Conservation (phyloP, 371 early-diverging fungal species). For the Mucor mucedo region DNA sequence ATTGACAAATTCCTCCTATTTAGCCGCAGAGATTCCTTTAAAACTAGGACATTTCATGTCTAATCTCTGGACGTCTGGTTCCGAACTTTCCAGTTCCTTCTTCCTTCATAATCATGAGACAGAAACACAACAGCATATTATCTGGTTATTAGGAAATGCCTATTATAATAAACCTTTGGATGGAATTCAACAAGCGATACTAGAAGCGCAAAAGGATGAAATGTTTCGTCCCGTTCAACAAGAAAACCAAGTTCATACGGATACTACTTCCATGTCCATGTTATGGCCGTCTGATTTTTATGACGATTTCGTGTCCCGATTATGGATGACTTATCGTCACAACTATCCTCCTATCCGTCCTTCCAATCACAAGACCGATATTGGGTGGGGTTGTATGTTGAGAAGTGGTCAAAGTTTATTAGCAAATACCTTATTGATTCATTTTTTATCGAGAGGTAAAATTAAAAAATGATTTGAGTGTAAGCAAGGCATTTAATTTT, state of each 20-base stretch:
- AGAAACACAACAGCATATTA: conserved; percentile 1
- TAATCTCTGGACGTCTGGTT: conserved; percentile 47
- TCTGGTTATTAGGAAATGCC: conserved; percentile 43
- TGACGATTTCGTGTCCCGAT: conserved; percentile 73
- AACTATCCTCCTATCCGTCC: conserved; percentile 83
- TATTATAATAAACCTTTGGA: conserved; percentile 35
- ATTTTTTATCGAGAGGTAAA: conserved; percentile 71
- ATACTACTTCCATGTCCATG: conserved; percentile 12
- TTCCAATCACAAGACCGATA: conserved; percentile 82
- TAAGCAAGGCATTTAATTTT: neutral
- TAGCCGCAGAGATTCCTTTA: conserved; percentile 57
- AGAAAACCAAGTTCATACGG: neutral
- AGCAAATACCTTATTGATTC: conserved; percentile 81
- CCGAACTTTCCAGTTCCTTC: conserved; percentile 36
- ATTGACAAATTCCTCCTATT: conserved; percentile 52
- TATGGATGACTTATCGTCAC: conserved; percentile 95
- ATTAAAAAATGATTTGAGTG: too few relatives aligned
- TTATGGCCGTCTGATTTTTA: conserved; percentile 62
- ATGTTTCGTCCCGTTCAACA: conserved; percentile 30
- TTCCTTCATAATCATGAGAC: conserved; percentile 25
- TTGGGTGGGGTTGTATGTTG: conserved; percentile 98
- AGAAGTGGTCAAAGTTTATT: conserved; percentile 93
- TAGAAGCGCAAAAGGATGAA: conserved; percentile 42
- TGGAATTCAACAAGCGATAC: conserved; percentile 38
- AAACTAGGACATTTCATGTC: conserved; percentile 58